phyloP scores from a whole-genome alignment of 192 early-diverging fungal genomes.

The Chytriomyces sp. region DNA sequence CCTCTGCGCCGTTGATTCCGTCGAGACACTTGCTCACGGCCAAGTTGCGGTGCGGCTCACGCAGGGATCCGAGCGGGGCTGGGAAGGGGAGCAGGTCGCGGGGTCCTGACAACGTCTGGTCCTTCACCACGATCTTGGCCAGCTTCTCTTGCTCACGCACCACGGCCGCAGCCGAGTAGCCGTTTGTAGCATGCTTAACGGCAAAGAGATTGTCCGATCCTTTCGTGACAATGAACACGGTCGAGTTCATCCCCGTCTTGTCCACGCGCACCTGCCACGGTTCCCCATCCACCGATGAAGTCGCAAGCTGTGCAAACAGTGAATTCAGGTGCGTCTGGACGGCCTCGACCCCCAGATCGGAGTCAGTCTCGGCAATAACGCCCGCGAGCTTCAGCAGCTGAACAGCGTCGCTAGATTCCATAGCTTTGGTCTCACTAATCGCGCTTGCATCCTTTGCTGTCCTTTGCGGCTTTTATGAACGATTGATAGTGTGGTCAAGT shows the following conservation, averaged over 20 bases:
- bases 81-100: neutral
- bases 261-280: neutral
- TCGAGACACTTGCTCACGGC: neutral
- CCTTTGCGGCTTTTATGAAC: too few relatives aligned
- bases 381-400: too few relatives aligned
- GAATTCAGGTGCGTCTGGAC: too few relatives aligned
- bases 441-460: too few relatives aligned
- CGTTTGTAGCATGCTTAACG: slow-evolving; percentile 6
- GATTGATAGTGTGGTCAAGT: too few relatives aligned
- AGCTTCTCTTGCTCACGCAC: neutral
- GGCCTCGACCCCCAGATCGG: too few relatives aligned
- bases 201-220: too few relatives aligned
- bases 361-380: too few relatives aligned
- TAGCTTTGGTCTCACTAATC: too few relatives aligned
- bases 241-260: slow-evolving; percentile 8
- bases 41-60: neutral
- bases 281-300: too few relatives aligned
- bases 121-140: neutral
- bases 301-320: too few relatives aligned
- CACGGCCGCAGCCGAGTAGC: neutral
- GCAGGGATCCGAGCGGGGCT: neutral
- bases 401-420: too few relatives aligned
- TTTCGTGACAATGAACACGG: slow-evolving; percentile 3
- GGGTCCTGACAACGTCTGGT: neutral
- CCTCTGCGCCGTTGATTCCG: slow-evolving; percentile 4